Conservation (phyloP, 192 early-diverging fungal genomes). For the Coemansia sp. region DNA sequence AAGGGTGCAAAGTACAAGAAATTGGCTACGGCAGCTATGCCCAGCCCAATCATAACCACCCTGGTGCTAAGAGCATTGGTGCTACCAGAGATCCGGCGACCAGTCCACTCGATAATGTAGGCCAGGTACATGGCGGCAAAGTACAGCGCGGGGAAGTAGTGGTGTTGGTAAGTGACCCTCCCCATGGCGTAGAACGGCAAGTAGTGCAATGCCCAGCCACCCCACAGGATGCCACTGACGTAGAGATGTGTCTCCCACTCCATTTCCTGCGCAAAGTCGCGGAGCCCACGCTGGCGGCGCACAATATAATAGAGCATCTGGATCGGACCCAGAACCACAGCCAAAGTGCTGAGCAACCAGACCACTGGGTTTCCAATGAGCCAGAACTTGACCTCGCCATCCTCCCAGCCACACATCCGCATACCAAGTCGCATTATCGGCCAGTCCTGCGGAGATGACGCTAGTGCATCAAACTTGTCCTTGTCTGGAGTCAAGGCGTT, state of each 20-base stretch:
- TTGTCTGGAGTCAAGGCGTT: constrained; percentile 92
- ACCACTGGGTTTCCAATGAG: constrained; percentile 91
- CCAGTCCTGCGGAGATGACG: constrained; percentile 79
- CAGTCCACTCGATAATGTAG: constrained; percentile 79
- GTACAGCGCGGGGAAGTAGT: constrained; percentile 96
- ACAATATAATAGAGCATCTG: constrained; percentile 48
- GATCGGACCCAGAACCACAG: constrained; percentile 28
- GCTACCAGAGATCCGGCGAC: constrained; percentile 43
- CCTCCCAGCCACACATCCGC: constrained; percentile 94
- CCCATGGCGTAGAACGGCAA: constrained; percentile 96
- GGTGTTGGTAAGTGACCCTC: constrained; percentile 94
- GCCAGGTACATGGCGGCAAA: constrained; percentile 85
- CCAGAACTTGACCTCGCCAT: constrained; percentile 84
- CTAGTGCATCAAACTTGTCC: constrained; percentile 78
- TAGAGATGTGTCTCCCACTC: constrained; percentile 77
- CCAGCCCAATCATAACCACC: constrained; percentile 15
- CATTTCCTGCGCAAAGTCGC: constrained; percentile 18
- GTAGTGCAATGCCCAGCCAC: constrained; percentile 96
- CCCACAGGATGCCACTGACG: constrained; percentile 69
- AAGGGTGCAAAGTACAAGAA: constrained; percentile 82
- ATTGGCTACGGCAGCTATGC: constrained; percentile 51
- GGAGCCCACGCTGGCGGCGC: constrained; percentile 61
- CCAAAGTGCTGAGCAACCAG: constrained; percentile 80
- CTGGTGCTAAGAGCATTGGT: constrained; percentile 6
- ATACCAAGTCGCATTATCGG: constrained; percentile 84